Evolutionary conservation across 1,284 basidiomycete genomes (phyloP).

Genomic region (Heliocybe sulcata): DNA sequence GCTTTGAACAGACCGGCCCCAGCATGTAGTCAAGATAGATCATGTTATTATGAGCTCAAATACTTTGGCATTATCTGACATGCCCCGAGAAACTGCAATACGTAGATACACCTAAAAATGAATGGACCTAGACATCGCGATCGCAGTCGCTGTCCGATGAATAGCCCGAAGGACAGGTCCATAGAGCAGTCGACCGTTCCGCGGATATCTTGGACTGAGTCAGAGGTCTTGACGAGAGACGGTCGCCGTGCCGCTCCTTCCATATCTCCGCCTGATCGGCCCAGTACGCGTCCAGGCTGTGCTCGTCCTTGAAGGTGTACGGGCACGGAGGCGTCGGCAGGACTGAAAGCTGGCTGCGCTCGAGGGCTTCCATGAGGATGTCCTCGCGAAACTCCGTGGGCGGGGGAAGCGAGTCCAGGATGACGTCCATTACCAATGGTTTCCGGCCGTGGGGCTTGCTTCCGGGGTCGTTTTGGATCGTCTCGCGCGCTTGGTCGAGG

Average conservation of each 20-base stretch:
- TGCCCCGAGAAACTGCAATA: no score
- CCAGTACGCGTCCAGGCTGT: conserved; percentile 30
- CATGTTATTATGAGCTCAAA: no score
- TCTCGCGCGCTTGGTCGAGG: conserved; percentile 6
- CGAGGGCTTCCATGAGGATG: conserved; percentile 19
- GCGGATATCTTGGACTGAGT: conserved; percentile 34
- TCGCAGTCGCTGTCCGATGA: conserved; percentile 15
- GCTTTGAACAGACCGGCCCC: no score
- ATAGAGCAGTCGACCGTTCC: conserved; percentile 36
- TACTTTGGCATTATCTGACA: no score
- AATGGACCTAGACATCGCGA: conserved; percentile 1
- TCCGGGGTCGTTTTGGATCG: background rate
- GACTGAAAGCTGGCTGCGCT: conserved; percentile 12
- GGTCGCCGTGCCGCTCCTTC: conserved; percentile 14
- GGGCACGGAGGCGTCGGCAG: conserved; percentile 12
- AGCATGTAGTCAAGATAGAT: no score
- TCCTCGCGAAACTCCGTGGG: conserved; percentile 16
- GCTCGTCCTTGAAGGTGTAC: conserved; percentile 19
- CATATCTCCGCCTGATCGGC: conserved; percentile 26
- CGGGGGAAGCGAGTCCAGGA: conserved; percentile 16
- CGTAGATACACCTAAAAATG: conserved; percentile 10
- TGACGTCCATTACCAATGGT: conserved; percentile 20
- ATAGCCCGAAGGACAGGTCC: conserved; percentile 20
- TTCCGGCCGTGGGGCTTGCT: conserved; percentile 10
- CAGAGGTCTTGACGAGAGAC: conserved; percentile 11